phyloP scores from a whole-genome alignment of 192 early-diverging fungal species.

The Irineochytrium annulatum region DNA sequence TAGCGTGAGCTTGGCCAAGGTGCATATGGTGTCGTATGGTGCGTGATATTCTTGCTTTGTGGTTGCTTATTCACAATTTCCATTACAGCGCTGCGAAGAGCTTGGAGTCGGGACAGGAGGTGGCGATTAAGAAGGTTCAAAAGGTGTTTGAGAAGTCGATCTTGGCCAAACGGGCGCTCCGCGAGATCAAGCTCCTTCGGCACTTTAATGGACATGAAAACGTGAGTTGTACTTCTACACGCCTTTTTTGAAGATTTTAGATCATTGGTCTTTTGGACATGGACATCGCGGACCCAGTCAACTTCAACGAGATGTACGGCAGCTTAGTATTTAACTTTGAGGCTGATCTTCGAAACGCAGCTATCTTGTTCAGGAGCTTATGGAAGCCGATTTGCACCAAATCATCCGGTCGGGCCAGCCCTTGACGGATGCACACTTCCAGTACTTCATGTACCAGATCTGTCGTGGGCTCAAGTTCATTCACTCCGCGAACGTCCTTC shows the following conservation, averaged over 20 bases:
- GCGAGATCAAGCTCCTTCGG: conserved; percentile 67
- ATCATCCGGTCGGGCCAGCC: conserved; percentile 92
- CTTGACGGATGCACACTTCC: conserved; percentile 92
- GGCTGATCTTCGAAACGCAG: conserved; percentile 12
- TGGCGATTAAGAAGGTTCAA: conserved; percentile 68
- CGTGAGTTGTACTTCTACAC: conserved; percentile 33
- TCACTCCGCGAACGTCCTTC: conserved; percentile 97
- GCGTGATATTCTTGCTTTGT: conserved; percentile 27
- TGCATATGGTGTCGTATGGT: conserved; percentile 91
- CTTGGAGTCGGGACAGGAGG: conserved; percentile 37
- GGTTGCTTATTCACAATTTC: neutral
- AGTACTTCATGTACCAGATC: conserved; percentile 99
- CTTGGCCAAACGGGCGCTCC: conserved; percentile 64
- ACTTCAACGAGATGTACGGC: conserved; percentile 84
- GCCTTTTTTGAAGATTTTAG: conserved; percentile 43
- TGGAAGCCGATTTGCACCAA: conserved; percentile 98
- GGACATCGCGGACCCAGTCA: conserved; percentile 72
- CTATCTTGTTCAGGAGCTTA: conserved; percentile 95
- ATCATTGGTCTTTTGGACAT: conserved; percentile 90
- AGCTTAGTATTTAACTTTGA: neutral
- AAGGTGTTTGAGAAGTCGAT: conserved; percentile 65
- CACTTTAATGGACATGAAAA: conserved; percentile 74
- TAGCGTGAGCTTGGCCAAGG: conserved; percentile 70
- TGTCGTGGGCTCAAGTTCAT: conserved; percentile 96
- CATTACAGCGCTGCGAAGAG: conserved; percentile 34